Evolutionary conservation across 73 alveolate genomes (phyloP).

Genomic region (Breviolum minutum): DNA sequence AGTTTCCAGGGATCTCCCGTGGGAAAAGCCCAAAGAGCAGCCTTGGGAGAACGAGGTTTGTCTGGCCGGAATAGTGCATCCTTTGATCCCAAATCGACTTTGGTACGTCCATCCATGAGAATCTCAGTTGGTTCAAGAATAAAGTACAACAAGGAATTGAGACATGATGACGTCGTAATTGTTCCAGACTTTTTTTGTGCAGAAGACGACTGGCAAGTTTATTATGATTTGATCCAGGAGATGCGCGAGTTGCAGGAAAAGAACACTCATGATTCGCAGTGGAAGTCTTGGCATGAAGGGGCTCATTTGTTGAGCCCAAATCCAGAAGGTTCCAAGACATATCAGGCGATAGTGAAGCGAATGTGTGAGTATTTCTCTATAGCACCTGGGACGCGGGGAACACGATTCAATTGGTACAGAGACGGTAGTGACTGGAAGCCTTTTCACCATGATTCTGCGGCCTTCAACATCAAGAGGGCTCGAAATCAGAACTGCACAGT

Average conservation of each 20-base stretch:
- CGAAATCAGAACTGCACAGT: constrained; percentile 53
- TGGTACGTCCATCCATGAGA: constrained; percentile 56
- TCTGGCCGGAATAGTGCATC: constrained; percentile 39
- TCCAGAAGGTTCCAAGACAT: constrained; percentile 33
- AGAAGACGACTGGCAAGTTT: constrained; percentile 25
- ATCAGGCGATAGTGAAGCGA: neutral
- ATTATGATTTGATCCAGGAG: constrained; percentile 30
- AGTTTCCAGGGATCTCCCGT: neutral
- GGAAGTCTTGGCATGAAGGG: constrained; percentile 72
- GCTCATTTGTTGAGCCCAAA: constrained; percentile 10
- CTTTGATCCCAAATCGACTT: constrained; percentile 31
- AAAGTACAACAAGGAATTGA: neutral
- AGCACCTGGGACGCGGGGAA: neutral
- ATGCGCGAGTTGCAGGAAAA: neutral
- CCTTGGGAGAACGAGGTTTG: constrained; percentile 15
- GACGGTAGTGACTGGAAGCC: constrained; percentile 75
- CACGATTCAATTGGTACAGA: constrained; percentile 79
- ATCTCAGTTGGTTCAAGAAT: neutral
- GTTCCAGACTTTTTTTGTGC: constrained; percentile 52
- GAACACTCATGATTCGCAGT: neutral
- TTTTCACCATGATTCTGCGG: constrained; percentile 65
- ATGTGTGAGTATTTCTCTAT: constrained; percentile 20
- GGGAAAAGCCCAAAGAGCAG: constrained; percentile 38
- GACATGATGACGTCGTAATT: constrained; percentile 56
- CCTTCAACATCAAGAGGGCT: constrained; percentile 50